Conservation (phyloP, 2,329 filamentous ascomycete species). For the Mollisiaceae sp. region DNA sequence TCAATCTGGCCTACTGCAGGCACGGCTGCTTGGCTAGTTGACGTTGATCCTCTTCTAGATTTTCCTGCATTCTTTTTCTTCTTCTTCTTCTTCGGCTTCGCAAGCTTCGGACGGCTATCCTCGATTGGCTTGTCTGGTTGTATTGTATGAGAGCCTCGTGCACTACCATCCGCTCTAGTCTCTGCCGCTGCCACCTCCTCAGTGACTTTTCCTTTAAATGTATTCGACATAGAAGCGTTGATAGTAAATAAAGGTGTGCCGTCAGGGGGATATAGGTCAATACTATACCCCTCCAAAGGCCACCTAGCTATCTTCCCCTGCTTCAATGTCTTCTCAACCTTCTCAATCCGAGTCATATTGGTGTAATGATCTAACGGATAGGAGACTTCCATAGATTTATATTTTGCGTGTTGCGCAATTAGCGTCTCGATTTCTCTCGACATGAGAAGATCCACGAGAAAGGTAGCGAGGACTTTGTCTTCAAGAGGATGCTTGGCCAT, state of each 20-base stretch:
- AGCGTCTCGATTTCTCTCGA: conserved; percentile 26
- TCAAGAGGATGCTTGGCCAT: conserved; percentile 8
- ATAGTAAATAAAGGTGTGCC: neutral
- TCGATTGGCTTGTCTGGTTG: too few species aligned
- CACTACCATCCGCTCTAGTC: neutral
- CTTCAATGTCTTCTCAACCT: neutral
- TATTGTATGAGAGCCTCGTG: too few species aligned
- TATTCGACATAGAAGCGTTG: neutral
- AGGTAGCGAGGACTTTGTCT: conserved; percentile 17
- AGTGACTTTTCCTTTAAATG: neutral
- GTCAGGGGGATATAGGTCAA: neutral
- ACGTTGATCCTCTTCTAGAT: neutral
- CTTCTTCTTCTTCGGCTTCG: neutral
- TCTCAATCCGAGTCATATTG: neutral
- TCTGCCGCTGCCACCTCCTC: neutral
- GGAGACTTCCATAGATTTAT: conserved; percentile 1
- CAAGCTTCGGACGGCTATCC: neutral
- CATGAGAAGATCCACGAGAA: conserved; percentile 30
- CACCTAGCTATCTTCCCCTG: neutral
- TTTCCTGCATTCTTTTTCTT: neutral
- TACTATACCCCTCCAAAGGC: too few species aligned
- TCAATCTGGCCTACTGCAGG: too few species aligned
- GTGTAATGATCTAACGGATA: neutral
- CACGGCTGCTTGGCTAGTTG: neutral
- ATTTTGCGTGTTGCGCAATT: neutral